Percentiles rank a stretch among this genome's conserved stretches.
phyloP scores from a whole-genome alignment of 768 basidiomycete species.

The Naganishia kalamii region DNA sequence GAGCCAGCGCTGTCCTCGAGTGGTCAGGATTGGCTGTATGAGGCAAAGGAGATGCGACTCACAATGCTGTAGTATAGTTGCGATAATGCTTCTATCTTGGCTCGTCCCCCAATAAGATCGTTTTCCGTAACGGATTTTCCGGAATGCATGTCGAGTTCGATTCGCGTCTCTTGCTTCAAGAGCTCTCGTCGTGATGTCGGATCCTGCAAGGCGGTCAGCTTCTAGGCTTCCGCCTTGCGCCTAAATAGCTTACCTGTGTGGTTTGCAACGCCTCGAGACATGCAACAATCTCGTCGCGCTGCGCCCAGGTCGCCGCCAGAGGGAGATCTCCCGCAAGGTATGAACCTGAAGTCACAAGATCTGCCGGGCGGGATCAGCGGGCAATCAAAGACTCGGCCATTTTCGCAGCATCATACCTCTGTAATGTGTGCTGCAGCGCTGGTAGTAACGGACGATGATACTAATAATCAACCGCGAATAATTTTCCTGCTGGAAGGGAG shows the following conservation, averaged over 20 bases:
- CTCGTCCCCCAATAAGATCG: conserved; percentile 64
- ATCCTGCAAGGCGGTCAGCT: background rate
- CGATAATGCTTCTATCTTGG: conserved; percentile 68
- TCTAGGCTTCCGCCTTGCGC: background rate
- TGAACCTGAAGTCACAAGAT: conserved; percentile 29
- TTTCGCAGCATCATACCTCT: conserved; percentile 51
- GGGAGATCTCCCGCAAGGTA: conserved; percentile 50
- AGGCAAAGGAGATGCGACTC: conserved; percentile 44
- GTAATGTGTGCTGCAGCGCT: conserved; percentile 82
- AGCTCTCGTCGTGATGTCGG: conserved; percentile 48
- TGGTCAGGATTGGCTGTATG: too few species aligned
- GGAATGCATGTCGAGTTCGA: conserved; percentile 65
- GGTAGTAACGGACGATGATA: conserved; percentile 92
- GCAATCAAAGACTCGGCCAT: background rate
- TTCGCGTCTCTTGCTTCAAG: conserved; percentile 68
- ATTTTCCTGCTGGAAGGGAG: conserved; percentile 90
- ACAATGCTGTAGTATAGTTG: conserved; percentile 81
- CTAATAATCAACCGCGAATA: conserved; percentile 89
- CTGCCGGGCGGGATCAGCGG: conserved; percentile 52
- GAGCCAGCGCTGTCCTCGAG: conserved; percentile 89
- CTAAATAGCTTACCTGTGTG: conserved; percentile 48
- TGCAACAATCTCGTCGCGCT: conserved; percentile 67
- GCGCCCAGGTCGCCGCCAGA: conserved; percentile 66
- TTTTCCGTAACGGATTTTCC: conserved; percentile 52
- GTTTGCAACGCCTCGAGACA: conserved; percentile 64